Evolutionary conservation across 129 eudicot genomes (phyloP), one percentile per base, ranked within the genome.

Genomic region (Glebionis coronaria): DNA sequence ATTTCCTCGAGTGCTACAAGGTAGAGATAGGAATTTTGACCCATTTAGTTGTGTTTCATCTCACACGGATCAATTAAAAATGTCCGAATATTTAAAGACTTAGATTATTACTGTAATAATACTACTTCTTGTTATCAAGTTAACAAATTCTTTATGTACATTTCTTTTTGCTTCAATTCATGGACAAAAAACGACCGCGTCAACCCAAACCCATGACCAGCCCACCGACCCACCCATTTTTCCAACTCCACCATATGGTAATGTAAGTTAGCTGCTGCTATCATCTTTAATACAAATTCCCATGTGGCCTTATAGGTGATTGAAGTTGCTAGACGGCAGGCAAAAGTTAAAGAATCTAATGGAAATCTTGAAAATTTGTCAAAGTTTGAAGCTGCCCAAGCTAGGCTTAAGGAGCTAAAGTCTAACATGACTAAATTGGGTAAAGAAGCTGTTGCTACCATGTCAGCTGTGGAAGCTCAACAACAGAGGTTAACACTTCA

Each of bases 381-480:
- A 49, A 88, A 82, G 68, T 71, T 88, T 51, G 98, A 86, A 80
- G 89, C 96, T 73, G 91, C 96, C 16, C 89, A 92, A 80, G 69
- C 81, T 29, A 86, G 86, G 67, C 96, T 92, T 77, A 70, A 78
- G 15, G 96, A 88, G 67, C 83, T 88, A 16, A 92, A 92, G 74
- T 83, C 90, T 23, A 88, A 79, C 81, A 82, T 88, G 96, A 75
- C 58, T 55, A 81, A 70, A 40, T 82, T 88, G 71, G 91, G 96
- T 67, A 92, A 83, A 82, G 96, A 92, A 79, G 98, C 97, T 75
- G 74, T 90, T 65, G 86, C 90, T 29, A 87, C 95, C 18, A 92
- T 92, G 98, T 75, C 91, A 80, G 95, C 94, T 64, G 98, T 92
- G 25, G 98, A 92, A 80, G 82, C 78, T 77, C 98, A 92, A 76